Conservation (phyloP, 2,329 filamentous ascomycete genomes). For the Diaporthe longicolla region DNA sequence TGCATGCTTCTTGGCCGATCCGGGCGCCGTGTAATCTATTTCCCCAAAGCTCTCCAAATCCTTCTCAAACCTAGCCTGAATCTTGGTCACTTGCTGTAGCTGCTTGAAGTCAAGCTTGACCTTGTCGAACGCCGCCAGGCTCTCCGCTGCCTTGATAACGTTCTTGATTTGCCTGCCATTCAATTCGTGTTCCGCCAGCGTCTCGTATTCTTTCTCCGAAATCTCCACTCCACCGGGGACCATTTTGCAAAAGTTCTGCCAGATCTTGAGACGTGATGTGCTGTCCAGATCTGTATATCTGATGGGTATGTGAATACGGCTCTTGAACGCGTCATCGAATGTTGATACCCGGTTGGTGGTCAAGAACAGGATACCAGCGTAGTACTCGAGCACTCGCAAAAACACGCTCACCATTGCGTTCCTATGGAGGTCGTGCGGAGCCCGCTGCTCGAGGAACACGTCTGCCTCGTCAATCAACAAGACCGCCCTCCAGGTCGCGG, state of each 20-base stretch:
- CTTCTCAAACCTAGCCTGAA: conserved; percentile 51
- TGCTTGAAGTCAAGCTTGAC: conserved; percentile 48
- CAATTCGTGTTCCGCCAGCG: conserved; percentile 44
- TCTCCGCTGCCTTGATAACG: conserved; percentile 49
- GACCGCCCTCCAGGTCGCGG: conserved; percentile 45
- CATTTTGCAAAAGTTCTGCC: conserved; percentile 44
- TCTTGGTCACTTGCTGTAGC: conserved; percentile 50
- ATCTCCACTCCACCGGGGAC: conserved; percentile 46
- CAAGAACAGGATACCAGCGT: conserved; percentile 55
- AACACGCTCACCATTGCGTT: conserved; percentile 43
- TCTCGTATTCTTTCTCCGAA: conserved; percentile 44
- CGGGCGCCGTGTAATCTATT: conserved; percentile 43
- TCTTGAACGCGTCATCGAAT: conserved; percentile 59
- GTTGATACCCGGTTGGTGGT: conserved; percentile 59
- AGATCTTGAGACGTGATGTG: conserved; percentile 41
- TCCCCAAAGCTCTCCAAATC: conserved; percentile 45
- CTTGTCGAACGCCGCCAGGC: conserved; percentile 51
- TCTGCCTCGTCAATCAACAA: conserved; percentile 47
- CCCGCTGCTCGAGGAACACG: conserved; percentile 44
- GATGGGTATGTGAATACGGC: conserved; percentile 54
- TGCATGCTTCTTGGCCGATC: conserved; percentile 39
- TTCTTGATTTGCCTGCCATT: conserved; percentile 51
- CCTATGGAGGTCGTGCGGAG: conserved; percentile 42
- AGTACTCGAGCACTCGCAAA: conserved; percentile 53
- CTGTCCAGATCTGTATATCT: conserved; percentile 48